Base-by-base conservation (phyloP, 768 basidiomycete genomes). In the Macrocybe gigantea region DNA sequence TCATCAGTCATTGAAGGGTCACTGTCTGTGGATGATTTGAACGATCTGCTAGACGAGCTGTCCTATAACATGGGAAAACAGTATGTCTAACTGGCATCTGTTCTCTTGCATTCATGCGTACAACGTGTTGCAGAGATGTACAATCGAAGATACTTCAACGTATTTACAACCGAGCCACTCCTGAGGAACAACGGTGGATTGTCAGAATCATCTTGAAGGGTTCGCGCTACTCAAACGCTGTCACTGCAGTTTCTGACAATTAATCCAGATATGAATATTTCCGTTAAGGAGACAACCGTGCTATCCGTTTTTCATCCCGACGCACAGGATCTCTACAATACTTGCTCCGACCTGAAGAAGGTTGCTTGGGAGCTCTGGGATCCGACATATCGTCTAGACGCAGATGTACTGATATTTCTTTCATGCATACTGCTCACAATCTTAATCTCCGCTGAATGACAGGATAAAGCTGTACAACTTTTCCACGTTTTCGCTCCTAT, bases 151-250 rank as follows among this genome's bases (percentile, higher is more conserved):
- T 93, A 29, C 62, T 97, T 52, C 81, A 85, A 53, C 78, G 85
- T 2, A 63, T 96, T 2, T 86, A 88, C 55, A 86, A 89, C 57
- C 78, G 79, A 38, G 71, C 85, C 22, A 95, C 93, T 1, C 73
- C 94, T 0, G 80, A 85, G 48, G 94, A 98, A 59, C 94, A 96
- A 59, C 80, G 83, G 41, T 99, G 96, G 96, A 83, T 99, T 48
- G 85, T 90, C n/a, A 80, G 93, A 6, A 91, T 99, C 61, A 88
- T 99, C 41, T 72, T 98, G 33, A 96, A 97, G 77, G 95, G 95
- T 89, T 46, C 41, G 12, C 22, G 15, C 11, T 41, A 41, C 41
- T 32, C 10, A 13, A 6, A 41, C 4, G 4, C 14, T 33, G 31
- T 34, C 7, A 34, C 38, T 11, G 35, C 6, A 35, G 29, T 43